A percentile compares a stretch with the other conserved stretches of the same genome.
Evolutionary conservation across 2,329 filamentous ascomycete genomes (phyloP).

Genomic region (Aspergillus oerlinghausenensis): DNA sequence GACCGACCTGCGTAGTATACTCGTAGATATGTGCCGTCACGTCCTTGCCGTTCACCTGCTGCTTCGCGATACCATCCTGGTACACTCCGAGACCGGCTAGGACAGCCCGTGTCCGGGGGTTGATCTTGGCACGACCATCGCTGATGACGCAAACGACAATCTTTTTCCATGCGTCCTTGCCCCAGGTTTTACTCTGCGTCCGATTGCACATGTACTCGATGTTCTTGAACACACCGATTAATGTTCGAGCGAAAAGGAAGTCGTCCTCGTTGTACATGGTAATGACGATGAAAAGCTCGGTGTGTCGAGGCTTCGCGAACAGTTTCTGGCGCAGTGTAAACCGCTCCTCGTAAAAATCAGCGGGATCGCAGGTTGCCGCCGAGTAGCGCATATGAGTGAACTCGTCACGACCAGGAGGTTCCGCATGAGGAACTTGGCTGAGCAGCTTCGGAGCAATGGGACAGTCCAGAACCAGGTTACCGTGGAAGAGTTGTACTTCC

Average conservation of each 20-base stretch:
- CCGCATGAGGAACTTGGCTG: constrained; percentile 79
- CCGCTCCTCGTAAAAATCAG: constrained; percentile 79
- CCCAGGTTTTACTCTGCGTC: constrained; percentile 94
- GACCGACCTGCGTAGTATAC: constrained; percentile 55
- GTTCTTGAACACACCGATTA: constrained; percentile 98
- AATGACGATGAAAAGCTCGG: constrained; percentile 91
- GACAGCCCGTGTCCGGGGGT: constrained; percentile 81
- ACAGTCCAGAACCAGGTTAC: constrained; percentile 94
- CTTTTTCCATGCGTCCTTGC: constrained; percentile 98
- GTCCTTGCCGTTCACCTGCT: constrained; percentile 93
- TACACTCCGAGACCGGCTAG: constrained; percentile 93
- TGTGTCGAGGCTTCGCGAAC: constrained; percentile 87
- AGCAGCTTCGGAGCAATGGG: constrained; percentile 85
- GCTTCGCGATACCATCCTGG: constrained; percentile 97
- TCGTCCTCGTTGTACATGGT: constrained; percentile 99
- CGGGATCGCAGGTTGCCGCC: constrained; percentile 88
- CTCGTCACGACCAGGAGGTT: constrained; percentile 74
- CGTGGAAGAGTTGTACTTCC: constrained; percentile 93
- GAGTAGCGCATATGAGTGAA: constrained; percentile 80
- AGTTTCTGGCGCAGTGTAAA: constrained; percentile 89
- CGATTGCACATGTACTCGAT: constrained; percentile 97
- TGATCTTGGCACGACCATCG: constrained; percentile 95
- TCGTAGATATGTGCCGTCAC: constrained; percentile 98
- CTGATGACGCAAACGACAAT: constrained; percentile 98
- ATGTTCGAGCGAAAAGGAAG: constrained; percentile 87